Conservation (phyloP, 257 asterid species). For the Nicotiana tomentosiformis region DNA sequence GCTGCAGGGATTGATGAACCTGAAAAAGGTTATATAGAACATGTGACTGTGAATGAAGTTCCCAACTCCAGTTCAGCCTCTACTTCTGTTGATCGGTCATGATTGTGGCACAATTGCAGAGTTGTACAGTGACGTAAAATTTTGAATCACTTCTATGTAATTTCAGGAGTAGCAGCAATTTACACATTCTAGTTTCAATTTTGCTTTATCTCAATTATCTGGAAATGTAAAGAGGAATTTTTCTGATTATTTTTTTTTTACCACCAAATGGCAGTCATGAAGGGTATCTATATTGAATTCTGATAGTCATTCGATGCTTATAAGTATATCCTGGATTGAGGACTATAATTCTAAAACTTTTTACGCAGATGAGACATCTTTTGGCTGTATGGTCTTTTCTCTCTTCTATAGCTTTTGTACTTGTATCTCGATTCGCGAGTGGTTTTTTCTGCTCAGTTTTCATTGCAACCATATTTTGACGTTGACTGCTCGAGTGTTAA, state of each 20-base stretch:
- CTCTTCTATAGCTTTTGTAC: not conserved
- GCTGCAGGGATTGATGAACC: conserved; percentile 29
- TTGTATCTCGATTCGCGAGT: not conserved
- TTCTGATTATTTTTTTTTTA: conserved; percentile 16
- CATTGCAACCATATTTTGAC: not conserved
- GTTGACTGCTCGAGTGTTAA: not conserved
- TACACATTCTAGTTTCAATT: conserved; percentile 36
- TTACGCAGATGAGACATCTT: not conserved
- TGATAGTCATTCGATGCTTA: not conserved
- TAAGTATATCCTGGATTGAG: not conserved
- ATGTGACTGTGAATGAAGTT: conserved; percentile 28
- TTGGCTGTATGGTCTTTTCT: not conserved
- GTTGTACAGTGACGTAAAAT: conserved; percentile 75
- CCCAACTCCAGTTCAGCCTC: conserved; percentile 35
- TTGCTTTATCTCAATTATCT: conserved; percentile 24
- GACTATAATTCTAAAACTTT: not conserved
- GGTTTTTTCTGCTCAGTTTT: not conserved
- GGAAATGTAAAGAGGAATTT: conserved; percentile 38
- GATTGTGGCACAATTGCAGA: conserved; percentile 30
- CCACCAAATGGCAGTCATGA: not conserved
- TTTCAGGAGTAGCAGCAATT: conserved; percentile 39
- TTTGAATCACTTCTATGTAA: conserved; percentile 25
- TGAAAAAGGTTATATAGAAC: conserved; percentile 19
- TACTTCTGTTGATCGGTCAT: conserved; percentile 20
- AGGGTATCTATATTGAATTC: not conserved